Evolutionary conservation across 441 rosid genomes (phyloP).

Genomic region (Arabidopsis hybrid): DNA sequence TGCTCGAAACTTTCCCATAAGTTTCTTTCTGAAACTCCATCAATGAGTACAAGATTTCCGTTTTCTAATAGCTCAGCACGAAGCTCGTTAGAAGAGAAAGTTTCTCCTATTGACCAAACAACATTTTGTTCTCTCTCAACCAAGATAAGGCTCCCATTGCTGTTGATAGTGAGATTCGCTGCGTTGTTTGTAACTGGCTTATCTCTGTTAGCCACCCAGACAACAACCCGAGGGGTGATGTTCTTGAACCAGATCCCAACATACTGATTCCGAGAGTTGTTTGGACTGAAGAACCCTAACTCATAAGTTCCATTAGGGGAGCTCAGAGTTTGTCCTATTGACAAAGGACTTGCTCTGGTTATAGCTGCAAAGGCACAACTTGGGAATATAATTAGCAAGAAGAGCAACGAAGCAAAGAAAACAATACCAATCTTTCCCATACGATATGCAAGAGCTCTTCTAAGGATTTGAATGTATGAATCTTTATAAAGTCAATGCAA

Average conservation of each 20-base stretch:
- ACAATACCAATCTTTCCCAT: constrained; percentile 38
- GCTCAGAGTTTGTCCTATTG: constrained; percentile 46
- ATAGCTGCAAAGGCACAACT: constrained; percentile 38
- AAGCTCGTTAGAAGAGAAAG: constrained; percentile 30
- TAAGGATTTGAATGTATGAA: background rate
- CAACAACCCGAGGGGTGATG: constrained; percentile 42
- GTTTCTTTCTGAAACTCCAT: constrained; percentile 23
- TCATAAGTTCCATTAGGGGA: constrained; percentile 49
- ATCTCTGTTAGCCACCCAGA: constrained; percentile 51
- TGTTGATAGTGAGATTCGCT: constrained; percentile 41
- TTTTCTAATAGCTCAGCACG: constrained; percentile 43
- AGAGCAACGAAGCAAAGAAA: constrained; percentile 36
- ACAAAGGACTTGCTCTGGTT: constrained; percentile 37
- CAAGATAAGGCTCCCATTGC: constrained; percentile 44
- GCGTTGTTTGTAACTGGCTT: constrained; percentile 34
- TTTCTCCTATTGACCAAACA: constrained; percentile 47
- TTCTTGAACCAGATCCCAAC: constrained; percentile 60
- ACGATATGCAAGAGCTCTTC: constrained; percentile 25
- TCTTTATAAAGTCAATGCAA: constrained; percentile 31
- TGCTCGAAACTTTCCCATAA: constrained; percentile 50
- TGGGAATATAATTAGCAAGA: constrained; percentile 29
- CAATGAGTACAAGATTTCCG: constrained; percentile 46
- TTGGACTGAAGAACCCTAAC: constrained; percentile 52
- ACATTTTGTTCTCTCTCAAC: constrained; percentile 34
- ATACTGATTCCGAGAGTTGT: constrained; percentile 44